These are phyloP conservation scores for Vitis hybrid DNA, from an alignment of 177 flowering plant genomes.

Conservation along the genomic window DNA sequence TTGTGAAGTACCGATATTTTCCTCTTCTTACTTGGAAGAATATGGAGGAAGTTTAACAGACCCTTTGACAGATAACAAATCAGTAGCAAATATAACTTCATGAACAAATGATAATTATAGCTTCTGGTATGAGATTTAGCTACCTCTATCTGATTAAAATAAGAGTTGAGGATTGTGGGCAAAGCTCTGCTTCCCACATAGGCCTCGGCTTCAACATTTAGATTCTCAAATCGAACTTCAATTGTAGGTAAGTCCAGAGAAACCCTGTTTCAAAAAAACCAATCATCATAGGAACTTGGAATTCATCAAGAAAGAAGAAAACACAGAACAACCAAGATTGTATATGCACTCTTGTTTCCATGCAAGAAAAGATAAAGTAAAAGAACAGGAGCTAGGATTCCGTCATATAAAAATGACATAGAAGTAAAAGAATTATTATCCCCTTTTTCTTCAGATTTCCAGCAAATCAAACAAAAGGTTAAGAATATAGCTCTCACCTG, in stretches of 20 bases:
- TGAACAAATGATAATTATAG: background rate
- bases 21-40: conserved; percentile 30
- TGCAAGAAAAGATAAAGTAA: too few relatives aligned
- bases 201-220: conserved; percentile 30
- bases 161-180: conserved; percentile 32
- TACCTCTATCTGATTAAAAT: conserved; percentile 28
- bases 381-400: too few relatives aligned
- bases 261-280: background rate
- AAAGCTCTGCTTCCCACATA: conserved; percentile 38
- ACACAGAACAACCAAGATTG: too few relatives aligned
- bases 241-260: conserved; percentile 20
- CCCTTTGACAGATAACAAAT: background rate
- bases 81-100: background rate
- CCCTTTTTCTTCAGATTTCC: background rate
- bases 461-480: background rate
- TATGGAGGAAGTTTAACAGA: conserved; percentile 9
- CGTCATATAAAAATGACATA: too few relatives aligned
- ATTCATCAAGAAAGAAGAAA: too few relatives aligned
- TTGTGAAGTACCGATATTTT: conserved; percentile 25
- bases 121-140: background rate
- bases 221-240: conserved; percentile 33
- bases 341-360: too few relatives aligned
- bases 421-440: too few relatives aligned
- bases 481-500: conserved; percentile 14
- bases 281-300: background rate